Evolutionary conservation across 148 eudicot genomes (phyloP).

Genomic region (Vaccinium darrowii): DNA sequence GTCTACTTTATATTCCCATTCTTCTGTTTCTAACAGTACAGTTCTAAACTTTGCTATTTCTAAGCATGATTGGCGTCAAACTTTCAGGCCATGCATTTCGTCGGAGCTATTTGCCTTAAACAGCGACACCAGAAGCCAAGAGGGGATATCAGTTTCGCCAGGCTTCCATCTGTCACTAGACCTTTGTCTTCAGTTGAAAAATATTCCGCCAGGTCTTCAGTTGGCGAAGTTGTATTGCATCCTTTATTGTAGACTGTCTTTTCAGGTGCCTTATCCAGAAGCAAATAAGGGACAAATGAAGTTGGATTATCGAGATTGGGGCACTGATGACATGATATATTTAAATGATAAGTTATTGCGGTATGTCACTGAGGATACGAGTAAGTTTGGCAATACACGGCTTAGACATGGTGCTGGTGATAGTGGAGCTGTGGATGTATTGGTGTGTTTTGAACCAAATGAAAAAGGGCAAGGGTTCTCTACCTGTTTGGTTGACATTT

Average conservation of each 20-base stretch:
- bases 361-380: constrained; percentile 35
- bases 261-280: constrained; percentile 16
- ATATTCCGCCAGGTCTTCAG: constrained; percentile 37
- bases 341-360: constrained; percentile 51
- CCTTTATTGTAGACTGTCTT: constrained; percentile 51
- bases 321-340: constrained; percentile 43
- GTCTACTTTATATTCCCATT: neutral
- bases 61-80: constrained; percentile 9
- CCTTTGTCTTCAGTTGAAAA: constrained; percentile 71
- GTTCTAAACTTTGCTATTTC: constrained; percentile 2
- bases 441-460: constrained; percentile 48
- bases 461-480: constrained; percentile 73
- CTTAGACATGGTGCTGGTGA: constrained; percentile 18
- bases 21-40: neutral
- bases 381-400: constrained; percentile 6
- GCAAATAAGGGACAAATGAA: constrained; percentile 22
- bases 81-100: constrained; percentile 62
- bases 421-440: constrained; percentile 32
- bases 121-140: constrained; percentile 35
- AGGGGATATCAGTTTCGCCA: constrained; percentile 32
- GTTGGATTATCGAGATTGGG: constrained; percentile 36
- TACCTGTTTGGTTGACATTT: constrained; percentile 74
- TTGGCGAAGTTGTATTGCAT: constrained; percentile 60
- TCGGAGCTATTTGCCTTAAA: constrained; percentile 48
- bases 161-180: constrained; percentile 60